Evolutionary conservation across 257 asterid species (phyloP).

Genomic region (Leonotis leonurus): DNA sequence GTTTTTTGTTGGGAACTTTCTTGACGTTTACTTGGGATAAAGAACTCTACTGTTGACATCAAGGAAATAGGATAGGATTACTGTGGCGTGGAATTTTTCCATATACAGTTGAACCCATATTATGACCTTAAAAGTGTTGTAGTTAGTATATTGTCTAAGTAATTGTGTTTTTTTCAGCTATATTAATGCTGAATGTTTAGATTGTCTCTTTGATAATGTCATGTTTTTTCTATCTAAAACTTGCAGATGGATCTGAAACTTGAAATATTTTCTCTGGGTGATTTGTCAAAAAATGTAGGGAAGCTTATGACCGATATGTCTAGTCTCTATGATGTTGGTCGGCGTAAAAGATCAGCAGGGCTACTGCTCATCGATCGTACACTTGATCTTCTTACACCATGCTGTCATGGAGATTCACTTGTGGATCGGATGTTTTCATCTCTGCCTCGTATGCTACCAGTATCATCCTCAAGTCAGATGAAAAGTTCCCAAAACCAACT

Average conservation of each 20-base stretch:
- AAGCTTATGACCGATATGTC: slow-evolving; percentile 94
- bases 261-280: slow-evolving; percentile 96
- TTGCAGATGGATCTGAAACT: slow-evolving; percentile 98
- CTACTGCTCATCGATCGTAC: slow-evolving; percentile 84
- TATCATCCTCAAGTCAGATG: slow-evolving; percentile 36
- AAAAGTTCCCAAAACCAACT: slow-evolving; percentile 57
- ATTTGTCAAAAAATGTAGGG: slow-evolving; percentile 81
- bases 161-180: background rate
- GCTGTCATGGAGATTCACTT: slow-evolving; percentile 97
- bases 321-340: slow-evolving; percentile 94
- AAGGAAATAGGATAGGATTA: background rate
- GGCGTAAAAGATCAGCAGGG: slow-evolving; percentile 90
- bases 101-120: background rate
- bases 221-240: slow-evolving; percentile 23
- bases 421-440: slow-evolving; percentile 81
- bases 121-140: background rate
- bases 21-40: slow-evolving; percentile 1
- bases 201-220: slow-evolving; percentile 10
- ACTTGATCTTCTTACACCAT: slow-evolving; percentile 95
- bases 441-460: slow-evolving; percentile 60
- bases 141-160: background rate
- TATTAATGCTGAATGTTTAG: background rate
- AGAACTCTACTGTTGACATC: slow-evolving; percentile 3
- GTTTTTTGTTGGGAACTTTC: background rate
- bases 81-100: background rate